Evolutionary conservation across 257 asterid species (phyloP), one percentile per base, ranked within the genome.

Genomic region (Phtheirospermum japonicum): DNA sequence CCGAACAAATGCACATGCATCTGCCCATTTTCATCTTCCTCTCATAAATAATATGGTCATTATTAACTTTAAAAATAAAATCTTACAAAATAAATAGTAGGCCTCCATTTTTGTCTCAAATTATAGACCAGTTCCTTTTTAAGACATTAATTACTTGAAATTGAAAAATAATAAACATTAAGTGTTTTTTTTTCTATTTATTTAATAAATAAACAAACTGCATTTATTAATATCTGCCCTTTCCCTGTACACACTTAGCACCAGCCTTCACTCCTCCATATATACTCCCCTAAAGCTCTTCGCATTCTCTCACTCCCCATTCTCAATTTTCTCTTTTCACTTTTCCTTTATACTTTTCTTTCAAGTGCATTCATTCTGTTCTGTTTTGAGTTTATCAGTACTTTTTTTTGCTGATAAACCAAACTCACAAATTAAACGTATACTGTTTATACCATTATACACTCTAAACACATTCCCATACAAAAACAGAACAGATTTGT

Each of bases 1-100:
- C 80, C 78, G 74, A 85, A 83, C 95, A 83, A 77, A 63, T 64
- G 96, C 96, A 88, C 93, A 83, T 88, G 96, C 71, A 73, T 17
- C 63, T 74, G 79, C 85, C 65, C 67, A 66, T 64, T 66, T 56
- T 59, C 67, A 45, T 67, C 73, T 26, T 53, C 78, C 64, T 66
- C 67, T 74, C 80, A 65, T 74, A 34, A 76, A 76, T 34, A 71
- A 61, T 65, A 16, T 31, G 6, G 30, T 37, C 45, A 1, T 37
- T 37, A 6, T 8, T 37, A 34, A 3, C 1, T 34, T 5, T 6
- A 34, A 6, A 37, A 37, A 8, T 6, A 7, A 37, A 0, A 37
- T 23, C 28, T 23, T 23, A 23, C 9, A 17, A 48, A 48, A 48
- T 4, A 48, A 9, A 48, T 7, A 48, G 8, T 46, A 6, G 28